phyloP scores from a whole-genome alignment of 1,139 yeast genomes.

The Pichia sp. region DNA sequence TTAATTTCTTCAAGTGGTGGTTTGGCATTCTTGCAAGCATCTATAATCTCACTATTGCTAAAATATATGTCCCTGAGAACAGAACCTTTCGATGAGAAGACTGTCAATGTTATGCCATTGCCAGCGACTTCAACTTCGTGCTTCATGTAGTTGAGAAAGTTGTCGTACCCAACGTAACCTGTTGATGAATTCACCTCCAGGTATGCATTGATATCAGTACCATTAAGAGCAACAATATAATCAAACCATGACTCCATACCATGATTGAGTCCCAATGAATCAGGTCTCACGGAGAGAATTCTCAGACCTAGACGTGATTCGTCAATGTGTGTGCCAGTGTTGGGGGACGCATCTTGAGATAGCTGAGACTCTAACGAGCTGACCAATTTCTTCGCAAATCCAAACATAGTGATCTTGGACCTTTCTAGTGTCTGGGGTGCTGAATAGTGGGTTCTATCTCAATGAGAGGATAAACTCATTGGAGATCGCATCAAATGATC shows the following conservation, averaged over 20 bases:
- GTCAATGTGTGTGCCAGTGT: constrained; percentile 1
- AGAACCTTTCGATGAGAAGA: constrained; percentile 93
- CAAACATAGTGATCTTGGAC: no score
- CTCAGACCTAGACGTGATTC: constrained; percentile 43
- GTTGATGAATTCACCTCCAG: constrained; percentile 11
- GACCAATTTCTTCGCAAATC: constrained; percentile 81
- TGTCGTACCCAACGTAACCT: constrained; percentile 15
- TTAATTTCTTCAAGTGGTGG: constrained; percentile 13
- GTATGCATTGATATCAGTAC: constrained; percentile 43
- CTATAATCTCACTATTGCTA: constrained; percentile 29
- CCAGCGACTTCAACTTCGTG: constrained; percentile 27
- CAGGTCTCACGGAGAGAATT: constrained; percentile 41
- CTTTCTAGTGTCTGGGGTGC: no score
- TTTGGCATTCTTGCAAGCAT: constrained; percentile 6
- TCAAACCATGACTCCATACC: constrained; percentile 85
- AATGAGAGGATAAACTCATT: no score
- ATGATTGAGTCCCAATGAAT: constrained; percentile 35
- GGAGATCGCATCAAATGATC: no score
- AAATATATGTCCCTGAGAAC: constrained; percentile 44
- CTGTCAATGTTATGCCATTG: constrained; percentile 45
- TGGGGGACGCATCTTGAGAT: constrained; percentile 16
- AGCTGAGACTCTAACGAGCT: constrained; percentile 54
- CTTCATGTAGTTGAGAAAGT: constrained; percentile 30
- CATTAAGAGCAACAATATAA: constrained; percentile 70
- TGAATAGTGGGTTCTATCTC: no score